Percentiles rank a stretch among this genome's conserved stretches.
These are phyloP conservation scores for Podospora didyma DNA, from an alignment of 495 filamentous ascomycete genomes.

Conservation along the genomic window DNA sequence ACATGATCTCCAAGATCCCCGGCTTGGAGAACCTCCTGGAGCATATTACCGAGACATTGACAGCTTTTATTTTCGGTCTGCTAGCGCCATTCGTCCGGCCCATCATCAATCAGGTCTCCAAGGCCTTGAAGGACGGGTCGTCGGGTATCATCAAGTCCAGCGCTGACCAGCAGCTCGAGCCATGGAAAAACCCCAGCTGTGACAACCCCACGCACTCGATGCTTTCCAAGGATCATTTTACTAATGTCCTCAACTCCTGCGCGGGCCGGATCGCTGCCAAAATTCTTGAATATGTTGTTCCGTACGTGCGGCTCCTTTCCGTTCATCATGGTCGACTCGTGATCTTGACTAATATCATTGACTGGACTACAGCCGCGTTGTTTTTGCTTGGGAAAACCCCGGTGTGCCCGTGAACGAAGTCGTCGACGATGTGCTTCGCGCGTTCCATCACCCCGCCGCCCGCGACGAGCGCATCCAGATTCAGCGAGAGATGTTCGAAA, in stretches of 20 bases:
- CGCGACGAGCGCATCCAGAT: constrained; percentile 69
- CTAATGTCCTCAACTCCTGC: constrained; percentile 83
- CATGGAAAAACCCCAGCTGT: constrained; percentile 81
- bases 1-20: constrained; percentile 86
- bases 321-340: background rate
- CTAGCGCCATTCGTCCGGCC: constrained; percentile 86
- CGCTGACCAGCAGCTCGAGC: constrained; percentile 81
- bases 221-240: constrained; percentile 95
- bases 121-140: constrained; percentile 78
- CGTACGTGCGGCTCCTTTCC: constrained; percentile 37
- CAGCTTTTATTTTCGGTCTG: constrained; percentile 83
- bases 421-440: constrained; percentile 65
- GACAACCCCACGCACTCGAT: constrained; percentile 92
- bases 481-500: constrained; percentile 81
- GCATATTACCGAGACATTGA: constrained; percentile 86
- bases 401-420: constrained; percentile 75
- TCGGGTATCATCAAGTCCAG: constrained; percentile 73
- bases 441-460: constrained; percentile 86
- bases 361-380: constrained; percentile 50
- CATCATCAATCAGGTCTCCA: constrained; percentile 81
- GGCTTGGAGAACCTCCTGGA: constrained; percentile 83
- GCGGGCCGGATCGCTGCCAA: constrained; percentile 77
- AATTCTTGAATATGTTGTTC: constrained; percentile 78
- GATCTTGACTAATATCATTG: constrained; percentile 1
- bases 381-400: constrained; percentile 88